Evolutionary conservation across 805 yeast species (phyloP).

Genomic region (Spathaspora arborariae): DNA sequence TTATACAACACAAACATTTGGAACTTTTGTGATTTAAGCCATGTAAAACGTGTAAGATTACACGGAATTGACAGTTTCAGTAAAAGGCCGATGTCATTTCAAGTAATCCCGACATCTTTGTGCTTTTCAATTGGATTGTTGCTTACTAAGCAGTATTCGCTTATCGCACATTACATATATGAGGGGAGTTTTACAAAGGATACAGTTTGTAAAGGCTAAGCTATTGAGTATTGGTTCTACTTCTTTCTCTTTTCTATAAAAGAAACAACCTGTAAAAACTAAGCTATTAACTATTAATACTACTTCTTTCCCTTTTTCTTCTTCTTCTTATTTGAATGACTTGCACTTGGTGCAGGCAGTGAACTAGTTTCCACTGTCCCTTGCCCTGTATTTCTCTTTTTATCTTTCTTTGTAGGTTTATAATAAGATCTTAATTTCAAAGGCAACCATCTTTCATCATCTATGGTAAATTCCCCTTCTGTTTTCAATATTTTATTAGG

Average conservation of each 20-base stretch:
- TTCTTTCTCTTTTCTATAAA: too few species aligned
- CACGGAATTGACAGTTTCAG: background rate
- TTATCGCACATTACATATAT: too few species aligned
- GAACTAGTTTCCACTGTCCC: constrained; percentile 12
- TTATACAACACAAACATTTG: background rate
- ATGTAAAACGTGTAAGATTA: background rate
- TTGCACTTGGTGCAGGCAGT: constrained; percentile 8
- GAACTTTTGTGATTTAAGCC: background rate
- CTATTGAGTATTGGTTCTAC: too few species aligned
- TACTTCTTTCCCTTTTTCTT: constrained; percentile 25
- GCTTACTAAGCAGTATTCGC: too few species aligned
- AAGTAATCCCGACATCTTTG: background rate
- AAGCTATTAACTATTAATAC: background rate
- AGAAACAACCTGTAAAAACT: too few species aligned
- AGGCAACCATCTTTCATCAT: constrained; percentile 87
- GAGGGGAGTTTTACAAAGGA: too few species aligned
- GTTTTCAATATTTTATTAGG: constrained; percentile 25
- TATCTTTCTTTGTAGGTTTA: constrained; percentile 70
- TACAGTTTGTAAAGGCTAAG: too few species aligned
- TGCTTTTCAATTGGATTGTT: too few species aligned
- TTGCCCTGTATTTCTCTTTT: constrained; percentile 21
- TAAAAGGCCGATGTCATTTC: background rate
- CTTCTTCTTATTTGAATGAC: constrained; percentile 17
- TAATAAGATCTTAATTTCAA: constrained; percentile 79
- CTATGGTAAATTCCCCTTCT: constrained; percentile 23